These are phyloP conservation scores for Oehlia diaphana DNA, from an alignment of 192 early-diverging fungal species.

Conservation along the genomic window DNA sequence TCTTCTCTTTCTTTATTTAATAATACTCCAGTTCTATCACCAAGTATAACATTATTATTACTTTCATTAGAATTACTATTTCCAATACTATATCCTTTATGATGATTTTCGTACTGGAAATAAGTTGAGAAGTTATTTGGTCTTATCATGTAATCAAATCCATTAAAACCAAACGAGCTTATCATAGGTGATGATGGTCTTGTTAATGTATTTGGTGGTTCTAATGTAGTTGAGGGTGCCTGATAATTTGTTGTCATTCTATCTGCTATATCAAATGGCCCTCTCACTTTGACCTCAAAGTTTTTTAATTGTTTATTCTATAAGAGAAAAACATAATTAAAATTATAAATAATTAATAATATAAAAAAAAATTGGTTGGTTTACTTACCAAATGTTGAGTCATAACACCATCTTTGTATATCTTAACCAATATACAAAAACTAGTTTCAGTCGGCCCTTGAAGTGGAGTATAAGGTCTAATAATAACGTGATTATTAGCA, in stretches of 20 bases:
- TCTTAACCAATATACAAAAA: slow-evolving; percentile 27
- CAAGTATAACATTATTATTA: neutral
- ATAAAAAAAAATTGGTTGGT: neutral
- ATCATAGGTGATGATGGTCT: neutral
- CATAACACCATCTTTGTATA: slow-evolving; percentile 26
- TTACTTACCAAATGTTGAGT: slow-evolving; percentile 25
- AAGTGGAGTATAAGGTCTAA: slow-evolving; percentile 23
- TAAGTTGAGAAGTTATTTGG: neutral
- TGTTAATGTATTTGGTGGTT: neutral
- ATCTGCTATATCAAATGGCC: slow-evolving; percentile 28
- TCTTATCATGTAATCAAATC: neutral
- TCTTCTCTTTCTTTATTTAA: slow-evolving; percentile 20
- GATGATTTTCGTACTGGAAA: neutral
- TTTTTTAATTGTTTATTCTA: slow-evolving; percentile 24
- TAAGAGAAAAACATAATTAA: neutral
- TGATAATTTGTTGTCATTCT: neutral
- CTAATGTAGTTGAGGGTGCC: neutral
- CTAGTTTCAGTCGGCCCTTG: slow-evolving; percentile 1
- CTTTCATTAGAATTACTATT: neutral
- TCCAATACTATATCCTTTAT: neutral
- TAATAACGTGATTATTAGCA: slow-evolving; percentile 10
- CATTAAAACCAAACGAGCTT: neutral
- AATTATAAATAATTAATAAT: neutral
- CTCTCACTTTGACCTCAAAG: slow-evolving; percentile 23
- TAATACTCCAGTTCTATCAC: neutral